Evolutionary conservation across 257 asterid genomes (phyloP).

Genomic region (Misopates orontium): DNA sequence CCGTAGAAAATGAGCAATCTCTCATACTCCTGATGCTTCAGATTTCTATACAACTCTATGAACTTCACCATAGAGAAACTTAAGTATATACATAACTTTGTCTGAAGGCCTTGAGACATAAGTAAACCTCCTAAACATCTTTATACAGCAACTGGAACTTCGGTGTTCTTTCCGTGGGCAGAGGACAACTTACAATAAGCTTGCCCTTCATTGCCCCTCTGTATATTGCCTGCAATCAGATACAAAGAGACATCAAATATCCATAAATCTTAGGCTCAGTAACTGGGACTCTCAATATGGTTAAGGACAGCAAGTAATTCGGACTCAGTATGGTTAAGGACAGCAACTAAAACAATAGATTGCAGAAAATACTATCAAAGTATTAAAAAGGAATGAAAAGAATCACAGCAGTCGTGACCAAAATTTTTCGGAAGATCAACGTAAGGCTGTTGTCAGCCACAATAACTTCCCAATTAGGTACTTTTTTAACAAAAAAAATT

Average conservation of each 20-base stretch:
- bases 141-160: slow-evolving; percentile 78
- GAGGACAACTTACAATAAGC: slow-evolving; percentile 82
- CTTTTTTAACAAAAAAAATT: no score
- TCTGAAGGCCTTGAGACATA: neutral
- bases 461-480: neutral
- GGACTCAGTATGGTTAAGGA: neutral
- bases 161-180: slow-evolving; percentile 83
- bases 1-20: no score
- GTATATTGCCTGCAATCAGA: slow-evolving; percentile 70
- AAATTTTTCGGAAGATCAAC: no score
- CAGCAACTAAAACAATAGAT: slow-evolving; percentile 10
- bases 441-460: neutral
- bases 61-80: neutral
- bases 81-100: neutral
- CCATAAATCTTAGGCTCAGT: slow-evolving; percentile 3
- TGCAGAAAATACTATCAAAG: slow-evolving; percentile 3
- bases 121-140: slow-evolving; percentile 58
- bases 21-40: neutral
- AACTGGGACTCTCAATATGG: neutral
- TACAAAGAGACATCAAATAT: neutral
- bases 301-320: neutral
- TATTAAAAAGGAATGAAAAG: neutral
- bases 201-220: slow-evolving; percentile 97
- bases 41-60: neutral
- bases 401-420: neutral